Evolutionary conservation across 495 filamentous ascomycete genomes (phyloP), one percentile per base, ranked within the genome.

Genomic region (Podospora anserina): DNA sequence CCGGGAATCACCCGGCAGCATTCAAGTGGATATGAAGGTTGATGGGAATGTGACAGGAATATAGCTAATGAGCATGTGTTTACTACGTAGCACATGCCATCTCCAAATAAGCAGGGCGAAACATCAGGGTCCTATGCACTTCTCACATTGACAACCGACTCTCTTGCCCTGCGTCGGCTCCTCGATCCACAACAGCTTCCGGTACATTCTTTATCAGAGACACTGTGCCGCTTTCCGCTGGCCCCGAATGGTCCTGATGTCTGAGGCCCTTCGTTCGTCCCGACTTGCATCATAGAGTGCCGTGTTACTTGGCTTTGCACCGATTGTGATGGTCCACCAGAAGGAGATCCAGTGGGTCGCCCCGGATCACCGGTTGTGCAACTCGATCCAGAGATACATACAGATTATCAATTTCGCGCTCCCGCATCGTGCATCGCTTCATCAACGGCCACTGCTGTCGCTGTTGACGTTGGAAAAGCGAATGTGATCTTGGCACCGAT

Each of bases 161-260:
- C 23, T 61, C 5, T 61, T 61, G 7, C 59, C 28, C 59, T 61
- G 19, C 59, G 1, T 27, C 59, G 2, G 5, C 16, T 16, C 59
- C 16, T 49, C 61, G 61, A 63, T 63, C 61, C 61, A 63, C 61
- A 49, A 49, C 61, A 63, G 61, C 15, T 49, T 44, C 18, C 30
- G 32, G 32, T 32, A 63, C 61, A 23, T 5, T 39, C 27, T 63
- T 32, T 34, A 63, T 63, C 61, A 63, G 30, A 63, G 60, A 63
- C 55, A 58, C 55, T 58, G 55, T 58, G 55, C 55, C 55, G 55
- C 55, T 23, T 18, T 57, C 54, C 54, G 18, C 18, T 57, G 54
- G 54, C 54, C 54, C 54, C 20, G 18, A 57, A 57, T 56, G 54
- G 11, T 13, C 15, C 54, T 18, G 19, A 56, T 58, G 55, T 49